A percentile compares a stretch with the other conserved stretches of the same genome.
These are phyloP conservation scores for Carex scoparia DNA, from an alignment of 176 grass and related monocot species.

Conservation along the genomic window DNA sequence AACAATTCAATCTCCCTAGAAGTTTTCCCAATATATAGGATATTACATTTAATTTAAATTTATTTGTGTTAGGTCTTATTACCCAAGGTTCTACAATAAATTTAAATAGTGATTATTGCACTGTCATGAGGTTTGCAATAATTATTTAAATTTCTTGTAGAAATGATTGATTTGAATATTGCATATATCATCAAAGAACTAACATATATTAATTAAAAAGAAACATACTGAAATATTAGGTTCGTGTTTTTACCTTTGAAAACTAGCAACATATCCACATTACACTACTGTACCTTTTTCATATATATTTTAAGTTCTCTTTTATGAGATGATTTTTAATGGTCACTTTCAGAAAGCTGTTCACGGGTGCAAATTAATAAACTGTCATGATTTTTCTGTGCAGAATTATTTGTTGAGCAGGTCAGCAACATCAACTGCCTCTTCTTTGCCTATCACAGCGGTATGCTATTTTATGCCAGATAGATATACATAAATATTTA, in stretches of 20 bases:
- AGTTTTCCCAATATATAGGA: too few relatives aligned
- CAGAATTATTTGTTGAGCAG: background rate
- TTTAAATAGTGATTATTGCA: too few relatives aligned
- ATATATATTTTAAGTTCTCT: background rate
- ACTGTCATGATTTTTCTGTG: background rate
- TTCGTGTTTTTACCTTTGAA: background rate
- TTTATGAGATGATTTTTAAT: background rate
- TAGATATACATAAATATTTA: background rate
- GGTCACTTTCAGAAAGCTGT: background rate
- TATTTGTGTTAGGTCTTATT: background rate
- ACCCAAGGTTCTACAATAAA: too few relatives aligned
- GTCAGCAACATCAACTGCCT: background rate
- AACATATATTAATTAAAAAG: background rate
- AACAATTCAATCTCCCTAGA: too few relatives aligned
- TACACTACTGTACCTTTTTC: background rate
- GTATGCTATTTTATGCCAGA: background rate
- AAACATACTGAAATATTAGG: background rate
- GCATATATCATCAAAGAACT: too few relatives aligned
- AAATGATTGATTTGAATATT: too few relatives aligned
- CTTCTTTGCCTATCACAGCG: background rate
- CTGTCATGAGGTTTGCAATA: too few relatives aligned
- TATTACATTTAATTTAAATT: too few relatives aligned
- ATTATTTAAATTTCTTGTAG: too few relatives aligned
- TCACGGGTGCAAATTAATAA: too few relatives aligned
- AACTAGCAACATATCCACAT: background rate